Evolutionary conservation across 176 grass and related monocot genomes (phyloP).

Genomic region (Eleusine indica): DNA sequence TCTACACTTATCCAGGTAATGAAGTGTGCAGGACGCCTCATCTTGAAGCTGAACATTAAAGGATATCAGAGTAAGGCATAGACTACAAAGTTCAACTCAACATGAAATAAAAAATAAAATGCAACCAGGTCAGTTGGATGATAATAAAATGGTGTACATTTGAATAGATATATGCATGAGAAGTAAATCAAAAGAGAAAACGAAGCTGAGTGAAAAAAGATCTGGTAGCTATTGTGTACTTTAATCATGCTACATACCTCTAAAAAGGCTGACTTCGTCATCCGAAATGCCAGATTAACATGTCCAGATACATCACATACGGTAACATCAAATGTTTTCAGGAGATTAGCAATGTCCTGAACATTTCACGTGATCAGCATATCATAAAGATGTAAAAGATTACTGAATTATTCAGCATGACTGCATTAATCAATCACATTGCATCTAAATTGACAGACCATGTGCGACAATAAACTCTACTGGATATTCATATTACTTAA

Average conservation of each 20-base stretch:
- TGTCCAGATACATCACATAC: slow-evolving; percentile 75
- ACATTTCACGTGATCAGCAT: slow-evolving; percentile 32
- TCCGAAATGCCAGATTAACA: slow-evolving; percentile 78
- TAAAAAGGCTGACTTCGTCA: slow-evolving; percentile 65
- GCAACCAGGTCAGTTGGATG: slow-evolving; percentile 19
- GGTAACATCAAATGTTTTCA: slow-evolving; percentile 64
- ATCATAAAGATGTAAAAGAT: slow-evolving; percentile 15
- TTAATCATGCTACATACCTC: slow-evolving; percentile 63
- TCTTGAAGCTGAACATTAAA: slow-evolving; percentile 75
- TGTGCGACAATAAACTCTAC: slow-evolving; percentile 28
- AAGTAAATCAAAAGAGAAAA: slow-evolving; percentile 14
- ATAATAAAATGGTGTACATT: slow-evolving; percentile 2
- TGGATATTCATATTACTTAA: slow-evolving; percentile 7
- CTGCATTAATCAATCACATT: not conserved
- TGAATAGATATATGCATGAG: slow-evolving; percentile 15
- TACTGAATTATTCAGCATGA: not conserved
- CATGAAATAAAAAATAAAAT: slow-evolving; percentile 15
- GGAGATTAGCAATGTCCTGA: slow-evolving; percentile 68
- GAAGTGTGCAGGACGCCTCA: slow-evolving; percentile 67
- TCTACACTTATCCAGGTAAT: slow-evolving; percentile 76
- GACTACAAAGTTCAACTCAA: slow-evolving; percentile 17
- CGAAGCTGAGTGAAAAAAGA: not conserved
- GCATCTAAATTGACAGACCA: not conserved
- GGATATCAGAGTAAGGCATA: slow-evolving; percentile 24
- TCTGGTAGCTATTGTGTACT: slow-evolving; percentile 6